A percentile compares a stretch with the other conserved stretches of the same genome.
Conservation (phyloP, 805 yeast species). For the Maudiozyma saulgeensis region DNA sequence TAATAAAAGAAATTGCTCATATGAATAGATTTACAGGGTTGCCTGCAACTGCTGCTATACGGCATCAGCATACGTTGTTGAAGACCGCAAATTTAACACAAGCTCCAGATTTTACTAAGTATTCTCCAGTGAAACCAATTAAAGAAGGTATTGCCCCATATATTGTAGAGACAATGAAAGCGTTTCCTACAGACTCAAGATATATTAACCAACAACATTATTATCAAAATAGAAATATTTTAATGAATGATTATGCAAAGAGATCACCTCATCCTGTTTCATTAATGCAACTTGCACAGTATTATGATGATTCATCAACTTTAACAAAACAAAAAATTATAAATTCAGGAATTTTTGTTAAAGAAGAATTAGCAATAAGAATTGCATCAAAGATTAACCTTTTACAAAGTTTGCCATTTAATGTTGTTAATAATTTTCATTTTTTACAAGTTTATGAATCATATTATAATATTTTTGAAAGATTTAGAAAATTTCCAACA, state of each 20-base stretch:
- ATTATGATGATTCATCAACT: constrained; percentile 52
- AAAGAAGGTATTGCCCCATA: constrained; percentile 29
- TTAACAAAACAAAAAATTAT: constrained; percentile 69
- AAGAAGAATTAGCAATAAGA: constrained; percentile 76
- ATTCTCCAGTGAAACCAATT: constrained; percentile 28
- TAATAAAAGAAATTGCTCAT: neutral
- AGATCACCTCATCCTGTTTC: constrained; percentile 83
- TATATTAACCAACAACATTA: constrained; percentile 64
- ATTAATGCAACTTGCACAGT: constrained; percentile 80
- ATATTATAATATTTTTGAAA: constrained; percentile 79
- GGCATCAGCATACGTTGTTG: constrained; percentile 12
- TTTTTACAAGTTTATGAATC: constrained; percentile 81
- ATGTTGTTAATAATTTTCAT: constrained; percentile 77
- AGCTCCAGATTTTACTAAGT: constrained; percentile 30
- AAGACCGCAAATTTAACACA: constrained; percentile 18
- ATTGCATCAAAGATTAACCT: constrained; percentile 72
- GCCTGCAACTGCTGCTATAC: neutral
- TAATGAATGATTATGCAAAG: constrained; percentile 26
- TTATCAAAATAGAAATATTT: constrained; percentile 45
- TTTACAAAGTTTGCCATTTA: constrained; percentile 73
- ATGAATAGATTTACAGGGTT: neutral
- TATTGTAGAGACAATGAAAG: constrained; percentile 27
- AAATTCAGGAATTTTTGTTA: constrained; percentile 78
- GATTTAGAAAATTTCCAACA: constrained; percentile 62
- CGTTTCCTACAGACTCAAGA: constrained; percentile 35